phyloP scores from a whole-genome alignment of 1,139 yeast genomes.

The Candida tropicalis region DNA sequence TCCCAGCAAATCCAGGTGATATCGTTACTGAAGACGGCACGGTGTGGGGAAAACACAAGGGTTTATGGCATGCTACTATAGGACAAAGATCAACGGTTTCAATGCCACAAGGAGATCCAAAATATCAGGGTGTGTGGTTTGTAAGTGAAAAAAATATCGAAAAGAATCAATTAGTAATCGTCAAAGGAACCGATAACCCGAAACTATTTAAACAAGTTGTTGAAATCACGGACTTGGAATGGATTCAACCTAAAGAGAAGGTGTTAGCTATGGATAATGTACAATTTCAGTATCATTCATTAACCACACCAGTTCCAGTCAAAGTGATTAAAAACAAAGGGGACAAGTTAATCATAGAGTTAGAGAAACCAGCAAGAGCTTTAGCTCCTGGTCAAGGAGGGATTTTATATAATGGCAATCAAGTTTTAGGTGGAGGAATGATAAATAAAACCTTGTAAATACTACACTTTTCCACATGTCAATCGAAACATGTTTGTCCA shows the following conservation, averaged over 20 bases:
- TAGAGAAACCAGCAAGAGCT: conserved; percentile 54
- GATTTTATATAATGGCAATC: conserved; percentile 67
- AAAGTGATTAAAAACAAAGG: conserved; percentile 16
- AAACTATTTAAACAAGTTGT: conserved; percentile 53
- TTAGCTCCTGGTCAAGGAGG: conserved; percentile 90
- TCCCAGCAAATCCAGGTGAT: conserved; percentile 73
- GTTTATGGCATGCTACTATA: conserved; percentile 92
- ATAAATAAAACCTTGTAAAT: conserved; percentile 17
- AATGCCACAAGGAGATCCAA: conserved; percentile 86
- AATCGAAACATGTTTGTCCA: not conserved
- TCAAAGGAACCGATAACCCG: conserved; percentile 67
- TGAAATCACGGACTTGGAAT: conserved; percentile 48
- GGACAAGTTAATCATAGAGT: conserved; percentile 37
- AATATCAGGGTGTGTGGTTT: conserved; percentile 81
- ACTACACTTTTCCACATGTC: too few relatives aligned
- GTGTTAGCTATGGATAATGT: conserved; percentile 25
- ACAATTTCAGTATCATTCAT: conserved; percentile 67
- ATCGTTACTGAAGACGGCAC: conserved; percentile 72
- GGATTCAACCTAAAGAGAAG: conserved; percentile 38
- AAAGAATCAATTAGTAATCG: conserved; percentile 77
- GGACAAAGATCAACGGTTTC: conserved; percentile 83
- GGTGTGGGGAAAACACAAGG: conserved; percentile 80
- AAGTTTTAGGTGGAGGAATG: conserved; percentile 78
- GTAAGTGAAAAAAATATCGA: conserved; percentile 68
- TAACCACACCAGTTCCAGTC: conserved; percentile 55